Base-by-base conservation (phyloP, 768 basidiomycete species). In the Lentinula detonsa region DNA sequence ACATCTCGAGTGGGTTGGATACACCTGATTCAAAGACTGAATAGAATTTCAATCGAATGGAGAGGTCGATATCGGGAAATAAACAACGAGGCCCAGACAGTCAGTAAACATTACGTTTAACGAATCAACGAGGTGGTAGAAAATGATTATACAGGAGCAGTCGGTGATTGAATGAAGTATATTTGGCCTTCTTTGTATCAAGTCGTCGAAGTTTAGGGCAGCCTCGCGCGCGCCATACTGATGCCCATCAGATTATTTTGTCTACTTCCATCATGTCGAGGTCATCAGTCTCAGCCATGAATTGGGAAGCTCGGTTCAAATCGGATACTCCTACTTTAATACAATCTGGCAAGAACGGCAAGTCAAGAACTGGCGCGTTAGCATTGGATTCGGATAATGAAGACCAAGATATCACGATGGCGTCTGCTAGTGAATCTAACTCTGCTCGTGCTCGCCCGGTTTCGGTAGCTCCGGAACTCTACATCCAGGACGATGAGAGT, bases 401-500 rank as follows among this genome's bases (percentile, higher is more conserved):
- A 39, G 60, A 58, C 35, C 46, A 48, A 43, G 57, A 58, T 57
- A 43, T 50, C 35, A 45, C 39, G 16, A 58, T 57, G 43, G 45
- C 55, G 16, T 42, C 55, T 51, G 59, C 50, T 3, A 35, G 43
- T 51, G 31, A 35, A 7, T n/a, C 21, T 23, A 9, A 34, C 23
- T 21, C 37, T 10, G 13, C 28, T 18, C 48, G 16, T 53, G 33
- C 37, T 34, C 18, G 45, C 9, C 13, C 16, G 10, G 16, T 8
- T 37, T 23, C 46, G 3, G 8, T 7, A 21, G 48, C 45, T 34
- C 33, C 34, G 33, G 28, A 15, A 8, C 33, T 11, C 18, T 16
- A 45, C 33, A 28, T 18, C 5, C 42, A 45, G 46, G 57, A 60
- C 1, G 72, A 75, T 4, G 84, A 85, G 60, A 86, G 87, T 4